Evolutionary conservation across 106 monocot species (phyloP).

Genomic region (Triglochin maritima): DNA sequence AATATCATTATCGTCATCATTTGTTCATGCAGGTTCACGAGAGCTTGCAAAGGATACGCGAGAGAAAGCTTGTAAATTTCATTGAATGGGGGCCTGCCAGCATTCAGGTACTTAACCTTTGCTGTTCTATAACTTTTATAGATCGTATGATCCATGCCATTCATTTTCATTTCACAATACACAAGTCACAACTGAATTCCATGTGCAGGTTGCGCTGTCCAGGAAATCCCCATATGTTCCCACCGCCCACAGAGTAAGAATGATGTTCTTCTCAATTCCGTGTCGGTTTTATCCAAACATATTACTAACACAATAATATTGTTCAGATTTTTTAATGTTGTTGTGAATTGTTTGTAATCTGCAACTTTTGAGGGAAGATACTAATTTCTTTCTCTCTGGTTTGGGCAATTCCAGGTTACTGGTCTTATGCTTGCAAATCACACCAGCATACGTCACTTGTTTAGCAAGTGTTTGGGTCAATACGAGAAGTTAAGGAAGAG

Average conservation of each 20-base stretch:
- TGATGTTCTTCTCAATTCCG: too few species aligned
- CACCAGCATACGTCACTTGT: slow-evolving; percentile 92
- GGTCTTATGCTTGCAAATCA: slow-evolving; percentile 99
- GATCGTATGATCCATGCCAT: background rate
- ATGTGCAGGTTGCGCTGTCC: slow-evolving; percentile 83
- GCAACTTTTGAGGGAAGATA: too few species aligned
- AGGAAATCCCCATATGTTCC: slow-evolving; percentile 97
- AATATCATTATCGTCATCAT: background rate
- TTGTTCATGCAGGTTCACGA: slow-evolving; percentile 84
- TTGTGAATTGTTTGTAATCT: too few species aligned
- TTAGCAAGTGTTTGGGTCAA: slow-evolving; percentile 82
- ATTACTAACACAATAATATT: too few species aligned
- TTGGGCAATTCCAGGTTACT: slow-evolving; percentile 45
- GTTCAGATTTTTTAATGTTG: too few species aligned
- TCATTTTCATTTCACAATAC: background rate
- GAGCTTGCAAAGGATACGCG: slow-evolving; percentile 93
- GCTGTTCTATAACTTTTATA: background rate
- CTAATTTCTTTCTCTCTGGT: background rate
- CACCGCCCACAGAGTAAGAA: slow-evolving; percentile 85
- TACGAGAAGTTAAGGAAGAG: slow-evolving; percentile 94
- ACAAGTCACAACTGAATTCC: background rate
- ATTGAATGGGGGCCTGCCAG: slow-evolving; percentile 99
- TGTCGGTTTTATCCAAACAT: too few species aligned
- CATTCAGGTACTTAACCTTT: slow-evolving; percentile 53
- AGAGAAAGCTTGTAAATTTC: slow-evolving; percentile 98